These are phyloP conservation scores for Metarhizium brunneum DNA, from an alignment of 2,329 filamentous ascomycete genomes.

Conservation along the genomic window DNA sequence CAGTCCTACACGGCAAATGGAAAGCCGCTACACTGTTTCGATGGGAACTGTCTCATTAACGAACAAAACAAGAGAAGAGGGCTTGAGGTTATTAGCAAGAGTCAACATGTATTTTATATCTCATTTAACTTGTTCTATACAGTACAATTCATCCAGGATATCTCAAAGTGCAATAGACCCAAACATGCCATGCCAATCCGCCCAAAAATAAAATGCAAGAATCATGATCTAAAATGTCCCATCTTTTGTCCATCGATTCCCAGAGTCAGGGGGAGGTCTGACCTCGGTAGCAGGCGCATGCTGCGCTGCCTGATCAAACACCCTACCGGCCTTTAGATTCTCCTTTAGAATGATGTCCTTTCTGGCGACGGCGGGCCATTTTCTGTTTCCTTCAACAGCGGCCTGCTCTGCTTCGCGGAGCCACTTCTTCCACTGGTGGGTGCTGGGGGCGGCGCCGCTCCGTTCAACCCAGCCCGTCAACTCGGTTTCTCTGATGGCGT, in stretches of 20 bases:
- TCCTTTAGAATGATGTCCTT: slow-evolving; percentile 40
- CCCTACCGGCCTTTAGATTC: slow-evolving; percentile 10
- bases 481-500: slow-evolving; percentile 45
- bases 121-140: not conserved
- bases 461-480: slow-evolving; percentile 42
- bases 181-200: not conserved
- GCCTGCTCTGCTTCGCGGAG: slow-evolving; percentile 36
- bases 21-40: too few species aligned
- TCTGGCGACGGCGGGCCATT: slow-evolving; percentile 37
- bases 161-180: not conserved
- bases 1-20: too few species aligned
- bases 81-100: not conserved
- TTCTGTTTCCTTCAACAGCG: slow-evolving; percentile 19
- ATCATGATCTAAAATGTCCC: slow-evolving; percentile 12
- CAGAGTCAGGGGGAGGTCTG: slow-evolving; percentile 8
- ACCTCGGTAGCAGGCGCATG: slow-evolving; percentile 20
- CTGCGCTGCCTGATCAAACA: slow-evolving; percentile 18
- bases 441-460: slow-evolving; percentile 41
- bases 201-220: not conserved
- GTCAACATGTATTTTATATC: not conserved
- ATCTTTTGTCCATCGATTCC: slow-evolving; percentile 14
- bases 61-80: not conserved
- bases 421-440: slow-evolving; percentile 45
- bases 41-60: too few species aligned
- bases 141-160: not conserved